Base-by-base conservation (phyloP, 371 early-diverging fungal species). In the Mortierella sp. region DNA sequence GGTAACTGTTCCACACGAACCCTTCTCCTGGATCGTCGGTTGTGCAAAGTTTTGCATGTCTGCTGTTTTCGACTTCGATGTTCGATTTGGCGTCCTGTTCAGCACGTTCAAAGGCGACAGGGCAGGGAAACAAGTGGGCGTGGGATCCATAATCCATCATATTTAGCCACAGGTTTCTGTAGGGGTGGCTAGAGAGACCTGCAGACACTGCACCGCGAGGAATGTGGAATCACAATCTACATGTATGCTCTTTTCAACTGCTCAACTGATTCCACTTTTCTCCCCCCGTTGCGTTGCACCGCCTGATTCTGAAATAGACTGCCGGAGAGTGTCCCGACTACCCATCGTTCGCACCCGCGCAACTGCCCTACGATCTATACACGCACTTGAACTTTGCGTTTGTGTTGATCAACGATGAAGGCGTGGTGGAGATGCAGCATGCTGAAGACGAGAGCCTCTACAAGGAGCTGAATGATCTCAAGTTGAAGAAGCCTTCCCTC, bases 311-410 rank as follows among this genome's bases (percentile, higher is more conserved):
- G 10, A 56, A 56, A 17, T 28, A 67, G 68, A 68, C 68, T 27
- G 67, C 63, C 2, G 67, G 63, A 2, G 41, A 53, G 31, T 69
- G 76, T 34, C 65, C 65, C 7, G 69, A 68, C 45, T 76, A 76
- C 37, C 76, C 76, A 21, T 63, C 76, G 3, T 76, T 76, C 51
- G 76, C 50, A 5, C 69, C 76, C 14, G 49, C 57, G 6, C 29
- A 64, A 14, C 47, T 76, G 4, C 76, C 69, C 9, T 64, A 68
- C 17, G 62, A 76, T 0, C 60, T 76, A 1, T 69, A 76, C 29
- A 76, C 76, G 17, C 69, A 76, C 34, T 39, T 76, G 39, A 76
- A 68, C 51, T 76, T 60, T 54, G 76, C 76, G 27, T 68, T 76
- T 25, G 65, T 65, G 31, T 48, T 69, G 76, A 76, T 76, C 62